These are phyloP conservation scores for Marasmius sp. DNA, from an alignment of 1,284 basidiomycete genomes.

Conservation along the genomic window DNA sequence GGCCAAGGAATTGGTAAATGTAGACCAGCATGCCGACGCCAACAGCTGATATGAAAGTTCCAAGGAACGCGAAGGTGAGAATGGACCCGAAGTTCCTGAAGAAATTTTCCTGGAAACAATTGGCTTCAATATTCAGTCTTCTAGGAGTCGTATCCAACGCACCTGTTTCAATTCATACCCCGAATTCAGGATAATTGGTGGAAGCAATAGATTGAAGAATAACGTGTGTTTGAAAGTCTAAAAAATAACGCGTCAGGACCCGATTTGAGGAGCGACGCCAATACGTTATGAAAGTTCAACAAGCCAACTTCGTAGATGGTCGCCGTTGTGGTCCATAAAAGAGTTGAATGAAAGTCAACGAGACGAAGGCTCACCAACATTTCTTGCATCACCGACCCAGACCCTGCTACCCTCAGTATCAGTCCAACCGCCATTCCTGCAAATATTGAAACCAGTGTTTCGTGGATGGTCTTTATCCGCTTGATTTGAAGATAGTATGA, in stretches of 20 bases:
- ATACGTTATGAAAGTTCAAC: not conserved
- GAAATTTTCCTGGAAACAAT: slow-evolving; percentile 80
- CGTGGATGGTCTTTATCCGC: slow-evolving; percentile 93
- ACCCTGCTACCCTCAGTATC: slow-evolving; percentile 79
- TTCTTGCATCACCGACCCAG: slow-evolving; percentile 92
- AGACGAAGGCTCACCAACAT: slow-evolving; percentile 82
- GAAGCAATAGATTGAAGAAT: slow-evolving; percentile 96
- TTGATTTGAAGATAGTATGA: slow-evolving; percentile 98
- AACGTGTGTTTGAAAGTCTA: slow-evolving; percentile 96
- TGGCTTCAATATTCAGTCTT: not conserved
- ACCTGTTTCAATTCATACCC: slow-evolving; percentile 98
- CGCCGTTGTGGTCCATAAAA: not conserved
- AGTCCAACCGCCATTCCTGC: slow-evolving; percentile 97
- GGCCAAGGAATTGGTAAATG: slow-evolving; percentile 89
- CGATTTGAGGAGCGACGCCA: not conserved
- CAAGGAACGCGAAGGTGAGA: slow-evolving; percentile 93
- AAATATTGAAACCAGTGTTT: slow-evolving; percentile 94
- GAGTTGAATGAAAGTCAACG: not conserved
- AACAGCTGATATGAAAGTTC: slow-evolving; percentile 96
- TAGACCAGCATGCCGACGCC: slow-evolving; percentile 96
- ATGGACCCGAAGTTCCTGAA: slow-evolving; percentile 98
- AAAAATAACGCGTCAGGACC: not conserved
- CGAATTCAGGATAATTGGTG: slow-evolving; percentile 97
- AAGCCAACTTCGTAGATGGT: not conserved
- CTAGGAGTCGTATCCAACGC: not conserved